Evolutionary conservation across 179 eudicot species (phyloP).

Genomic region (Actinidia arguta): DNA sequence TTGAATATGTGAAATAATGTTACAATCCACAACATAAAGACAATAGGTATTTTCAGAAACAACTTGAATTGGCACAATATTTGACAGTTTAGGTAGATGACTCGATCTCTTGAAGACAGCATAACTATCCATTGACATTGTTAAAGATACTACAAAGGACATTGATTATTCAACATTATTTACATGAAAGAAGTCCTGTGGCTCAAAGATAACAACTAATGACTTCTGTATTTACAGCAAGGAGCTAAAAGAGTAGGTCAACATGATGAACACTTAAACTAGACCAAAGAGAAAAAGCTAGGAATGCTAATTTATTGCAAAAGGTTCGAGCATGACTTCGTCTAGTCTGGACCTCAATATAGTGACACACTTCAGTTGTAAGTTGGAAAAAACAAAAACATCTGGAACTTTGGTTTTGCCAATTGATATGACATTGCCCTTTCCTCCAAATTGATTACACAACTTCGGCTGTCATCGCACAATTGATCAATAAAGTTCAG

Average conservation of each 20-base stretch:
- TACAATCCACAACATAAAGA: not conserved
- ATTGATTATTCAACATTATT: not conserved
- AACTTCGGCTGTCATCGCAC: not conserved
- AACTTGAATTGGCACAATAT: not conserved
- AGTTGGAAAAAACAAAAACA: not conserved
- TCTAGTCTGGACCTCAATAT: not conserved
- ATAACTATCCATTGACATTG: not conserved
- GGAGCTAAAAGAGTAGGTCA: not conserved
- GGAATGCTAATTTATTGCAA: not conserved
- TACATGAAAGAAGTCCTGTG: not conserved
- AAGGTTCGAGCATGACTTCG: not conserved
- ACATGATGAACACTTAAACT: not conserved
- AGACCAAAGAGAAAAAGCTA: not conserved
- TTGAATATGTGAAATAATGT: not conserved
- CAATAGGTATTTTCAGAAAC: not conserved
- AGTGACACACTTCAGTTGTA: not conserved
- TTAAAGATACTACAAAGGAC: not conserved
- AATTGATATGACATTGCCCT: not conserved
- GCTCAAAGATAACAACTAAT: not conserved
- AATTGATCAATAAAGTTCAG: not conserved
- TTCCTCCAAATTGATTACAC: not conserved
- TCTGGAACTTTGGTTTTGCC: not conserved
- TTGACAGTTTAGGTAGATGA: not conserved
- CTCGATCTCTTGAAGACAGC: not conserved
- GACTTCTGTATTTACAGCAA: conserved; percentile 6